Evolutionary conservation across 768 basidiomycete species (phyloP).

Genomic region (Artomyces pyxidatus): DNA sequence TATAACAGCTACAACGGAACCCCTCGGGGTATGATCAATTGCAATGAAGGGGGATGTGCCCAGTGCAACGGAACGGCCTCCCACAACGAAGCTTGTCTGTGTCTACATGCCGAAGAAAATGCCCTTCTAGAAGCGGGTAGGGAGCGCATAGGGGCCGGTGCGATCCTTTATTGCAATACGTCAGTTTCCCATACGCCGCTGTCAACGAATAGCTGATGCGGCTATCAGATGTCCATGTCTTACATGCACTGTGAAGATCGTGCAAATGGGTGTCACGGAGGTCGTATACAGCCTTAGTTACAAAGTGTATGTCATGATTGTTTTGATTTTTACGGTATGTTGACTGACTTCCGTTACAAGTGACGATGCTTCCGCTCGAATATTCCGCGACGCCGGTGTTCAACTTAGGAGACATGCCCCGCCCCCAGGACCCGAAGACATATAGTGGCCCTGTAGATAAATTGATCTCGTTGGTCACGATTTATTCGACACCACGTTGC

Average conservation of each 20-base stretch:
- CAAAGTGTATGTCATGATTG: constrained; percentile 64
- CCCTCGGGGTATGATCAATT: constrained; percentile 82
- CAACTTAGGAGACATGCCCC: constrained; percentile 64
- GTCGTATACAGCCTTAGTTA: constrained; percentile 95
- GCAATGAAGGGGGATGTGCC: constrained; percentile 84
- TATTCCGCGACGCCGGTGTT: constrained; percentile 81
- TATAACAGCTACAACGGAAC: constrained; percentile 88
- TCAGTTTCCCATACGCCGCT: constrained; percentile 30
- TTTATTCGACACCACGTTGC: neutral
- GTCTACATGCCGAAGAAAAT: constrained; percentile 97
- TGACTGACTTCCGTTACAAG: constrained; percentile 29
- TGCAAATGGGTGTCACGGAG: constrained; percentile 84
- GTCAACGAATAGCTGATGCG: constrained; percentile 1
- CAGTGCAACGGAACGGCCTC: constrained; percentile 61
- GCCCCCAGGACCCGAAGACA: constrained; percentile 24
- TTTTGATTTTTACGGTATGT: neutral
- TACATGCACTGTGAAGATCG: constrained; percentile 95
- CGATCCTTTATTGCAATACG: constrained; percentile 98
- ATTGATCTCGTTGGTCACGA: neutral
- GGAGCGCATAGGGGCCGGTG: constrained; percentile 74
- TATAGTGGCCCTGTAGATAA: neutral
- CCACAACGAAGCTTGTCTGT: constrained; percentile 72
- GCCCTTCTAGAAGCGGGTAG: constrained; percentile 90
- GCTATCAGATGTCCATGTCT: constrained; percentile 85
- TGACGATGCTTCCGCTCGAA: constrained; percentile 71